Conservation (phyloP, 1,284 basidiomycete genomes). For the Coriolopsis trogii region DNA sequence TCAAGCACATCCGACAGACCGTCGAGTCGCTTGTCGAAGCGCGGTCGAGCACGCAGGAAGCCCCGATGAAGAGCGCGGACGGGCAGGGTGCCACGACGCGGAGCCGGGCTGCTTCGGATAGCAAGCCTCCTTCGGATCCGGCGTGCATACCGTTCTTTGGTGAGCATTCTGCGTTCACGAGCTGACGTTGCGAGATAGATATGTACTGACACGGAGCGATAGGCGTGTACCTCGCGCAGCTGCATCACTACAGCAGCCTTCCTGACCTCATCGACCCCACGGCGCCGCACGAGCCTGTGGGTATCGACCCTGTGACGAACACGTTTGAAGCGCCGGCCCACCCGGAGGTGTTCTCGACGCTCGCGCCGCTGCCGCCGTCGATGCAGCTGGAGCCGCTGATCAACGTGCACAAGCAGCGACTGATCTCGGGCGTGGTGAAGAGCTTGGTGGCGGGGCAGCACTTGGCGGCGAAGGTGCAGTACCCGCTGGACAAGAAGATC, state of each 20-base stretch:
- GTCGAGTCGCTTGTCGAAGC: constrained; percentile 68
- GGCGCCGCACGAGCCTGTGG: constrained; percentile 67
- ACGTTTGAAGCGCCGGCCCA: constrained; percentile 69
- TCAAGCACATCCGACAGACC: constrained; percentile 72
- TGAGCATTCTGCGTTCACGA: constrained; percentile 36
- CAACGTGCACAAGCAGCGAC: constrained; percentile 86
- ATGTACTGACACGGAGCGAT: not conserved
- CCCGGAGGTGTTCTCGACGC: constrained; percentile 74
- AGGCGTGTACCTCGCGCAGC: constrained; percentile 81
- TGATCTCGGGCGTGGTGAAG: constrained; percentile 78
- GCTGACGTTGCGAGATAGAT: not conserved
- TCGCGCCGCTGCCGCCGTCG: constrained; percentile 69
- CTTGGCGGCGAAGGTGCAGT: constrained; percentile 71
- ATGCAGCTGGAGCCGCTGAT: constrained; percentile 85
- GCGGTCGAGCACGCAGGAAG: constrained; percentile 54
- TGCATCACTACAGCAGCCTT: constrained; percentile 65
- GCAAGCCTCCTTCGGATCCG: constrained; percentile 43
- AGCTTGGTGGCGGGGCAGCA: constrained; percentile 80
- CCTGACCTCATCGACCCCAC: constrained; percentile 86
- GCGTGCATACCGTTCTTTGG: constrained; percentile 82
- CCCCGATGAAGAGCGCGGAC: constrained; percentile 51
- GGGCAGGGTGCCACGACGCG: constrained; percentile 39
- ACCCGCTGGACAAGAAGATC: constrained; percentile 69
- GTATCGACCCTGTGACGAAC: constrained; percentile 62
- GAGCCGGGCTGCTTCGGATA: constrained; percentile 48